These are phyloP conservation scores for Kluyveromyces nonfermentans DNA, from an alignment of 805 yeast species.

Conservation along the genomic window DNA sequence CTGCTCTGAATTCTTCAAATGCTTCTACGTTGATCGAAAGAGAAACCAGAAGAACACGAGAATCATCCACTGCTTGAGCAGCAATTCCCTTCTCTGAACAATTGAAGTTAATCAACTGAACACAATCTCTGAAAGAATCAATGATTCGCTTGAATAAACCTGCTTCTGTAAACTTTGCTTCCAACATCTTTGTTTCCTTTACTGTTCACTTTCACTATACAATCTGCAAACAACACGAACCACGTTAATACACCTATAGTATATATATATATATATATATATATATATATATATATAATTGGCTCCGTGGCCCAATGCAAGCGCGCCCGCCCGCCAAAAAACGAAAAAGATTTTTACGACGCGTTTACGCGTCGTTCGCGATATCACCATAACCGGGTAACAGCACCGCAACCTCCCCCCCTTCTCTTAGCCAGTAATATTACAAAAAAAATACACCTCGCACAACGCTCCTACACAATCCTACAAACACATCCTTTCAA, in stretches of 20 bases:
- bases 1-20: conserved; percentile 89
- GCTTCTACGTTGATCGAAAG: conserved; percentile 81
- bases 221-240: too few relatives aligned
- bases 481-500: conserved; percentile 4
- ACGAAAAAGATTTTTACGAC: not conserved
- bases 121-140: conserved; percentile 91
- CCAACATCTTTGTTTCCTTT: conserved; percentile 58
- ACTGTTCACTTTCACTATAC: not conserved
- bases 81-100: conserved; percentile 93
- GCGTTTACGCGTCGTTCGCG: not conserved
- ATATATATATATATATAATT: too few relatives aligned
- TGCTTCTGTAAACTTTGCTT: conserved; percentile 94
- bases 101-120: conserved; percentile 90
- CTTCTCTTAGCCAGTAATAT: not conserved
- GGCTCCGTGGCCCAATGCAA: too few relatives aligned
- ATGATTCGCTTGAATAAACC: conserved; percentile 81
- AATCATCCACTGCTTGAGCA: conserved; percentile 95
- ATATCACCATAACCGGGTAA: not conserved
- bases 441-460: conserved; percentile 3
- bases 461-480: conserved; percentile 3
- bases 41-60: conserved; percentile 88
- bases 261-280: too few relatives aligned
- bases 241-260: too few relatives aligned
- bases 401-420: not conserved
- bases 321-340: not conserved